Evolutionary conservation across 1,139 yeast genomes (phyloP).

Genomic region (Scheffersomyces quercinus): DNA sequence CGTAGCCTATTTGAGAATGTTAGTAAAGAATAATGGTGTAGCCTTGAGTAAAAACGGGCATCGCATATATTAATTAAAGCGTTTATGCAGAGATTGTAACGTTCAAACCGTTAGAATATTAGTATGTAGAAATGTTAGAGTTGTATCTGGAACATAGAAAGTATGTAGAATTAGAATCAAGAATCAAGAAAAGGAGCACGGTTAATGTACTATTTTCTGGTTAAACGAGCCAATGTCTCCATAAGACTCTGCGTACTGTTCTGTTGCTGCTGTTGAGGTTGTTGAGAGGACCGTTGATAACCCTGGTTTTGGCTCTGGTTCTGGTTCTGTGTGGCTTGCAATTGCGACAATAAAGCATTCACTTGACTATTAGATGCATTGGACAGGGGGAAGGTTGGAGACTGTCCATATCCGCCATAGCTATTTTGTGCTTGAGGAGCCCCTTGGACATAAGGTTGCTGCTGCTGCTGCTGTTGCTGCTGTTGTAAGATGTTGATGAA

Average conservation of each 20-base stretch:
- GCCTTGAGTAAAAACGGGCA: no score
- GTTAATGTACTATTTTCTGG: conserved; percentile 10
- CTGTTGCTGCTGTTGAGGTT: conserved; percentile 10
- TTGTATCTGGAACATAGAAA: no score
- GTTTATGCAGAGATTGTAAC: no score
- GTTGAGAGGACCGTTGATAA: conserved; percentile 6
- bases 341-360: conserved; percentile 28
- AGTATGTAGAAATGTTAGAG: no score
- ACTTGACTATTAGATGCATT: conserved; percentile 25
- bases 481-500: conserved; percentile 18
- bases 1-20: no score
- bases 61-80: no score
- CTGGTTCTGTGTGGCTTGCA: conserved; percentile 16
- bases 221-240: conserved; percentile 42
- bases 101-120: no score
- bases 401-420: conserved; percentile 5
- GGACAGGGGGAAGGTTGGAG: conserved; percentile 7
- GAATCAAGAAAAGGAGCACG: background rate
- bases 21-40: no score
- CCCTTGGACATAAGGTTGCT: conserved; percentile 9
- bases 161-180: no score
- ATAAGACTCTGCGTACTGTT: conserved; percentile 23
- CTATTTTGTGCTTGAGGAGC: conserved; percentile 5
- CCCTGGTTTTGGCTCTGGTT: conserved; percentile 1
- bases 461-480: conserved; percentile 8